Evolutionary conservation across 2,329 filamentous ascomycete species (phyloP).

Genomic region (Onygena corvina): DNA sequence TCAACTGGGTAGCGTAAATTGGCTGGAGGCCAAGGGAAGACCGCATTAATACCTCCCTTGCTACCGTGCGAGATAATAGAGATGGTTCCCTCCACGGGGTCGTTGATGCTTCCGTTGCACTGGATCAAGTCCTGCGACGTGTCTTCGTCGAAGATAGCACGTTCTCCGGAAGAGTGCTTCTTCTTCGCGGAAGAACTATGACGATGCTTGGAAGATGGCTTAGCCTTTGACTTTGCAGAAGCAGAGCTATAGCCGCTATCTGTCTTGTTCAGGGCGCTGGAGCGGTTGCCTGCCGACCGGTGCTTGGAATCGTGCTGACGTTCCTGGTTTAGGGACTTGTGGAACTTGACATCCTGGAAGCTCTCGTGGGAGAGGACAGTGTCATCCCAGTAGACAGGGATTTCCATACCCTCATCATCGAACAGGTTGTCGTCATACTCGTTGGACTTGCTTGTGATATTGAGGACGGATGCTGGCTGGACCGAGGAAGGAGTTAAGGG

Average conservation of each 20-base stretch:
- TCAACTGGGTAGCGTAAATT: not conserved
- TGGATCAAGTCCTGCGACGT: not conserved
- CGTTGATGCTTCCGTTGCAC: not conserved
- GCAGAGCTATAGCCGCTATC: constrained; percentile 3
- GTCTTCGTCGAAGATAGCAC: not conserved
- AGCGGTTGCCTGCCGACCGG: not conserved
- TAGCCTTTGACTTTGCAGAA: not conserved
- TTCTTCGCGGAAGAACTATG: not conserved
- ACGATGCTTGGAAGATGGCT: not conserved
- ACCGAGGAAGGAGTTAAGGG: not conserved
- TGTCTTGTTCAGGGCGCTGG: not conserved
- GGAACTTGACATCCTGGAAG: not conserved
- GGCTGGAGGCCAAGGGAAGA: not conserved
- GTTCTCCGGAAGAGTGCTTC: not conserved
- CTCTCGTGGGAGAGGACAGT: constrained; percentile 1
- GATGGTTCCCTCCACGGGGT: not conserved
- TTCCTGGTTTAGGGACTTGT: not conserved
- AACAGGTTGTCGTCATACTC: not conserved
- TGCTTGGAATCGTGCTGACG: not conserved
- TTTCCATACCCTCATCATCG: constrained; percentile 5
- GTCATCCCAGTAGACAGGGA: constrained; percentile 5
- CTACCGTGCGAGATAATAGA: not conserved
- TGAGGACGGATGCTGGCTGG: not conserved
- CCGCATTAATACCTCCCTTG: not conserved
- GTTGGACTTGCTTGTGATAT: not conserved